phyloP scores from a whole-genome alignment of 2,329 filamentous ascomycete species.

The Botrytis elliptica region DNA sequence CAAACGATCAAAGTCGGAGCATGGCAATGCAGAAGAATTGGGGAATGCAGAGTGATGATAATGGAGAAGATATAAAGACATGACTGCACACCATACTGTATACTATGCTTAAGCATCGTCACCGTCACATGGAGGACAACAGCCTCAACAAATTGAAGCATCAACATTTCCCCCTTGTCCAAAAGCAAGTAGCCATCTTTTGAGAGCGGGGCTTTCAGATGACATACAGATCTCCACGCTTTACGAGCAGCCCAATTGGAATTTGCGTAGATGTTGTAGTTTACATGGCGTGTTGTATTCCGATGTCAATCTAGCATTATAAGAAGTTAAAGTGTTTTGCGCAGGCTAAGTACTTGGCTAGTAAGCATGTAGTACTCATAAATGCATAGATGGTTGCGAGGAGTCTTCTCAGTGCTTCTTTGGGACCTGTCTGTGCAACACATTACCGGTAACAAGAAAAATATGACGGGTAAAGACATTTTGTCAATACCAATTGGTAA shows the following conservation, averaged over 20 bases:
- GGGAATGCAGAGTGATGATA: constrained; percentile 1
- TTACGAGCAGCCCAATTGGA: constrained; percentile 2
- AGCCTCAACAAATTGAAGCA: constrained; percentile 1
- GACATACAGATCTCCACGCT: constrained; percentile 6
- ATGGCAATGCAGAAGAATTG: constrained; percentile 2
- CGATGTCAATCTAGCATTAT: constrained; percentile 8
- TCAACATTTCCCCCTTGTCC: neutral
- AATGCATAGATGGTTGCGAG: neutral
- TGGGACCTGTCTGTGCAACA: constrained; percentile 6
- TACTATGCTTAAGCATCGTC: neutral
- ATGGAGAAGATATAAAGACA: constrained; percentile 3
- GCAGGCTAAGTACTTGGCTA: neutral
- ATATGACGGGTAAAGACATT: constrained; percentile 3
- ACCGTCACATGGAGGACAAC: neutral
- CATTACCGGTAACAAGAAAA: neutral
- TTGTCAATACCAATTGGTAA: constrained; percentile 2
- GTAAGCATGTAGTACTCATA: neutral
- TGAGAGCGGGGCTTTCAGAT: neutral
- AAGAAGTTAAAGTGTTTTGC: neutral
- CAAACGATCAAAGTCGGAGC: neutral
- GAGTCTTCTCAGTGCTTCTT: constrained; percentile 1
- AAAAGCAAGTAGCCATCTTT: neutral
- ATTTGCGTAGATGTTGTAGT: neutral
- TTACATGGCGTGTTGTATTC: neutral
- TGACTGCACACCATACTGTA: neutral